These are phyloP conservation scores for Alternaria sp. DNA, from an alignment of 2,329 filamentous ascomycete species.

Conservation along the genomic window DNA sequence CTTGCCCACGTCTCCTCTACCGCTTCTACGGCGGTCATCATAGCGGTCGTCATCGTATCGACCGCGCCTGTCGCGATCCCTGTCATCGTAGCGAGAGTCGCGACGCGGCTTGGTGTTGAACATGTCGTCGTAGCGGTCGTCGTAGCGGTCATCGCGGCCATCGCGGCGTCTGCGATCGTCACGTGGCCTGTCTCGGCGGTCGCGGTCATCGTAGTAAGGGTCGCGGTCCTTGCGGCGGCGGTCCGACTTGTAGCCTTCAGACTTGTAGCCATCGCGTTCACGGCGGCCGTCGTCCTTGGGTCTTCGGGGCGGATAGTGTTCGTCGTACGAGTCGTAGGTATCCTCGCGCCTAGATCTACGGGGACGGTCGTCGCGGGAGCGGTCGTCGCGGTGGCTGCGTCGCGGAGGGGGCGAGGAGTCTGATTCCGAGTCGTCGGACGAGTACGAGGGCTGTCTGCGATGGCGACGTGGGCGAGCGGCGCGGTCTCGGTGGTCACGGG, in stretches of 20 bases:
- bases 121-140: slow-evolving; percentile 32
- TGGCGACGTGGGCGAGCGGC: slow-evolving; percentile 22
- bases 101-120: slow-evolving; percentile 24
- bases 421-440: slow-evolving; percentile 26
- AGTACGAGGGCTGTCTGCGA: slow-evolving; percentile 28
- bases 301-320: slow-evolving; percentile 31
- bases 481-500: slow-evolving; percentile 6
- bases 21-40: slow-evolving; percentile 21
- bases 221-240: slow-evolving; percentile 10
- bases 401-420: slow-evolving; percentile 33
- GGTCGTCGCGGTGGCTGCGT: slow-evolving; percentile 30
- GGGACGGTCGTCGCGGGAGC: slow-evolving; percentile 24
- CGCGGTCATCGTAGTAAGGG: slow-evolving; percentile 18
- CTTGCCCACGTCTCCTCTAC: slow-evolving; percentile 20
- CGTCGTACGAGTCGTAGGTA: slow-evolving; percentile 39
- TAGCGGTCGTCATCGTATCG: slow-evolving; percentile 25
- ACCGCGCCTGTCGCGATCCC: slow-evolving; percentile 8
- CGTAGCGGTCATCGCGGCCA: slow-evolving; percentile 27
- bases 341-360: slow-evolving; percentile 26
- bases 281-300: slow-evolving; percentile 19
- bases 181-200: slow-evolving; percentile 30
- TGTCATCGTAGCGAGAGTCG: slow-evolving; percentile 25
- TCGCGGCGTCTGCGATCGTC: slow-evolving; percentile 25
- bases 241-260: slow-evolving; percentile 25
- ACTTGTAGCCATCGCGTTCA: slow-evolving; percentile 37